Conservation (phyloP, 2,329 filamentous ascomycete genomes). For the Diaporthe vaccinii region DNA sequence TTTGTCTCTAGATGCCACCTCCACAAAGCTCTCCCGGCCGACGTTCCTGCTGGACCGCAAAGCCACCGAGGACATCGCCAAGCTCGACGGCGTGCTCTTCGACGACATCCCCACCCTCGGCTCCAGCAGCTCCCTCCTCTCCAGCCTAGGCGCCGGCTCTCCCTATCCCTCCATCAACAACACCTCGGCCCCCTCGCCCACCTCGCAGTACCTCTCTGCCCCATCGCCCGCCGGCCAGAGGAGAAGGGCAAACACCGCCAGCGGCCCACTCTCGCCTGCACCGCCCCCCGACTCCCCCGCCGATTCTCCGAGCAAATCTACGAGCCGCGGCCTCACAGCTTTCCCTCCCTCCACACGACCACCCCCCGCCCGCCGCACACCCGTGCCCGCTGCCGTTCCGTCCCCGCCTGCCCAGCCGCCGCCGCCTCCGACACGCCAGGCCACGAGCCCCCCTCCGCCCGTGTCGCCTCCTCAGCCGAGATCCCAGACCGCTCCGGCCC, state of each 20-base stretch:
- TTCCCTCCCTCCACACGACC: slow-evolving; percentile 24
- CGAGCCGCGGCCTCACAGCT: slow-evolving; percentile 4
- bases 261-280: slow-evolving; percentile 39
- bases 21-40: slow-evolving; percentile 36
- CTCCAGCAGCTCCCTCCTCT: slow-evolving; percentile 42
- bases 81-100: slow-evolving; percentile 43
- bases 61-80: slow-evolving; percentile 40
- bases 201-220: slow-evolving; percentile 37
- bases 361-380: slow-evolving; percentile 11
- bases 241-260: slow-evolving; percentile 41
- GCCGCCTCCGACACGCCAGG: slow-evolving; percentile 29
- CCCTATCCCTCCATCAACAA: slow-evolving; percentile 39
- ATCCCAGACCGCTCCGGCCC: slow-evolving; percentile 22
- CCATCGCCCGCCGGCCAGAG: slow-evolving; percentile 33
- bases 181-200: background rate
- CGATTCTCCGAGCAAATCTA: slow-evolving; percentile 28
- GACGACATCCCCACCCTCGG: slow-evolving; percentile 43
- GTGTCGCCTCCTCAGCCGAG: slow-evolving; percentile 29
- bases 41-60: slow-evolving; percentile 38
- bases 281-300: slow-evolving; percentile 35
- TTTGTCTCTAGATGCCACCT: slow-evolving; percentile 37
- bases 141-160: slow-evolving; percentile 37
- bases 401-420: slow-evolving; percentile 28
- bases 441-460: slow-evolving; percentile 34
- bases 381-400: slow-evolving; percentile 12